phyloP scores from a whole-genome alignment of 2,329 filamentous ascomycete species.

The Huntiella savannae region DNA sequence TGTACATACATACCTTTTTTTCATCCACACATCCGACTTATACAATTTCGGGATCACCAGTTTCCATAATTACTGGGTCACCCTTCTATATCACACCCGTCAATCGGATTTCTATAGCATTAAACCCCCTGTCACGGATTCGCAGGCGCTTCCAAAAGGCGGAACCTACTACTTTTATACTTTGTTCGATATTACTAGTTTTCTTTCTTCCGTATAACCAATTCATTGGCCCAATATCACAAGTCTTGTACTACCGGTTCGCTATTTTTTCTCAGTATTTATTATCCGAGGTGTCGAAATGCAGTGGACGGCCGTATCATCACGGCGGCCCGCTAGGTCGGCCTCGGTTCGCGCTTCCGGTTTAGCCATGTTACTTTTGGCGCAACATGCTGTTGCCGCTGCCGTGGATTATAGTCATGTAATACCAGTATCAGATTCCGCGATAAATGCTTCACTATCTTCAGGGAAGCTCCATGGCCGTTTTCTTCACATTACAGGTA shows the following conservation, averaged over 20 bases:
- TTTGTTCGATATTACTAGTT: neutral
- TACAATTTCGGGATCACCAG: too few relatives aligned
- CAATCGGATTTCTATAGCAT: too few relatives aligned
- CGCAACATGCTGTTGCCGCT: constrained; percentile 4
- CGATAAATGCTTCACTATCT: neutral
- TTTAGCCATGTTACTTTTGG: constrained; percentile 2
- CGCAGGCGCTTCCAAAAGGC: too few relatives aligned
- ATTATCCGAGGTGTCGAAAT: neutral
- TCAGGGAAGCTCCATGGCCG: constrained; percentile 37
- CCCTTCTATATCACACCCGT: too few relatives aligned
- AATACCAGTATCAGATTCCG: neutral
- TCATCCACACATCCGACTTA: neutral
- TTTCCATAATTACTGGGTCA: too few relatives aligned
- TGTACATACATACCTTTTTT: too few relatives aligned
- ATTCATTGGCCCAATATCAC: neutral
- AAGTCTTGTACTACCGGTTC: too few relatives aligned
- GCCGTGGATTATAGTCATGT: constrained; percentile 1
- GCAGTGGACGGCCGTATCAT: neutral
- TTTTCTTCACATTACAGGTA: constrained; percentile 82
- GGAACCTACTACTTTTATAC: neutral
- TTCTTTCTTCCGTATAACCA: neutral
- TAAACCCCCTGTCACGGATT: too few relatives aligned
- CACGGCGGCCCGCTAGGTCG: constrained; percentile 1
- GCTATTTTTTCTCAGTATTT: neutral
- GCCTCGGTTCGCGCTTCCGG: neutral